Base-by-base conservation (phyloP, 345 rosid genomes). In the Lenwebbia sp. region DNA sequence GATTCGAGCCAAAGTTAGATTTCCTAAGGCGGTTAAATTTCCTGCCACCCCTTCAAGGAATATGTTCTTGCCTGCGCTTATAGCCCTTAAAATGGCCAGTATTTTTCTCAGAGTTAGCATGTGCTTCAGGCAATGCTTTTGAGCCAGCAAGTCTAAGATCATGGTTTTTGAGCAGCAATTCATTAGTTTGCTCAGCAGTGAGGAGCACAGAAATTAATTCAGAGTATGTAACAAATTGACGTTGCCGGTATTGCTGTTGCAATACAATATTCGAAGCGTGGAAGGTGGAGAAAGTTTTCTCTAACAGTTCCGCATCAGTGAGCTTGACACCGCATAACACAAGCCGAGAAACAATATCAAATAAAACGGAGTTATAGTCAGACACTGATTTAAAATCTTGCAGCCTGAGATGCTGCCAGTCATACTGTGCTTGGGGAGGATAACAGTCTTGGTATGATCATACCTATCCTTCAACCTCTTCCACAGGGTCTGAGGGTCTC, bases 91-190 rank as follows among this genome's bases (percentile, higher is more conserved):
- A 25, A 57, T 57, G 30, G 25, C 30, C 7, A 57, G n/a, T 8
- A 12, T 57, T 57, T 4, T 57, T 26, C 7, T 22, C 7, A 5
- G 5, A 58, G 4, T 58, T 58, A n/a, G 70, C 19, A 58, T 58
- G 0, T 58, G 10, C 70, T 58, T 57, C 15, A 11, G 0, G 70
- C 2, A 58, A 58, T 58, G 4, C 33, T 58, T n/a, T 58, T 2
- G 37, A n/a, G 33, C 37, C 7, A n/a, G 19, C 2, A n/a, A 1
- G 4, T 58, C 33, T 58, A 58, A 58, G 70, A n/a, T 58, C 19
- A 58, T 13, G 37, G n/a, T 58, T 58, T 58, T 58, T 58, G 0
- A 58, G 2, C 0, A n/a, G 0, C 6, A 58, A n/a, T 58, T 58
- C 70, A 58, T 58, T 58, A 58, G 37, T 58, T 58, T 58, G 30